Evolutionary conservation across 495 filamentous ascomycete species (phyloP).

Genomic region (Aspergillus sclerotioniger): DNA sequence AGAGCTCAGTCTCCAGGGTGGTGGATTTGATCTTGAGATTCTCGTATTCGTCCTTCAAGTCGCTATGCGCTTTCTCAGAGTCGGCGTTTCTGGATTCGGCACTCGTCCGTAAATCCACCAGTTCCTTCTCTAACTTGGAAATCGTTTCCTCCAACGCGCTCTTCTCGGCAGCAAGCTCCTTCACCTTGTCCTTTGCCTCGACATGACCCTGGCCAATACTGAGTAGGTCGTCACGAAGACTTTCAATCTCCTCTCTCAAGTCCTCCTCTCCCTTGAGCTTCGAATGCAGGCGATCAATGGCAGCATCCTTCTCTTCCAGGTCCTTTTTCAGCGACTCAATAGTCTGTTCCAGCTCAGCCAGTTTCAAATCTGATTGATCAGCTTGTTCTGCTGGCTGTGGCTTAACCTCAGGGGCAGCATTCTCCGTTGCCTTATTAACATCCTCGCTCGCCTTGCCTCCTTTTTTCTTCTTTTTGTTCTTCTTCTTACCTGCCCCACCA

Average conservation of each 20-base stretch:
- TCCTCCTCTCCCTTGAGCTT: conserved; percentile 76
- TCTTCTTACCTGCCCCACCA: conserved; percentile 52
- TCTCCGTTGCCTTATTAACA: conserved; percentile 31
- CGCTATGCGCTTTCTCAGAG: conserved; percentile 54
- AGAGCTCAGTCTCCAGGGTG: conserved; percentile 77
- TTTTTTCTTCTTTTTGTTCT: conserved; percentile 91
- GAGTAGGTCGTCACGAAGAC: conserved; percentile 72
- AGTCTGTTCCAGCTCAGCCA: conserved; percentile 49
- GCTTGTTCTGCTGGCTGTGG: conserved; percentile 24
- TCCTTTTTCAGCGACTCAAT: conserved; percentile 58
- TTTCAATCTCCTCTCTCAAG: conserved; percentile 82
- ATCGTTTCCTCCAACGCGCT: conserved; percentile 60
- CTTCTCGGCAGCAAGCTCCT: conserved; percentile 62
- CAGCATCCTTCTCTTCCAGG: conserved; percentile 66
- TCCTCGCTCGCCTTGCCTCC: conserved; percentile 54
- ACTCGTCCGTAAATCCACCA: conserved; percentile 57
- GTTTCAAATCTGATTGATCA: conserved; percentile 21
- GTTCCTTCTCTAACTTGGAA: conserved; percentile 60
- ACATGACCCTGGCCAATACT: conserved; percentile 78
- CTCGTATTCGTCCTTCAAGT: conserved; percentile 69
- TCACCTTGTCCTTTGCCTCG: conserved; percentile 76
- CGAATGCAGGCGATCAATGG: conserved; percentile 62
- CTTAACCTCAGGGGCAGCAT: conserved; percentile 17
- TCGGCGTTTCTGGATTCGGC: conserved; percentile 47
- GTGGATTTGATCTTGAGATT: conserved; percentile 66